Base-by-base conservation (phyloP, 2,329 filamentous ascomycete species). In the Cladosporium austrohemisphaericum region DNA sequence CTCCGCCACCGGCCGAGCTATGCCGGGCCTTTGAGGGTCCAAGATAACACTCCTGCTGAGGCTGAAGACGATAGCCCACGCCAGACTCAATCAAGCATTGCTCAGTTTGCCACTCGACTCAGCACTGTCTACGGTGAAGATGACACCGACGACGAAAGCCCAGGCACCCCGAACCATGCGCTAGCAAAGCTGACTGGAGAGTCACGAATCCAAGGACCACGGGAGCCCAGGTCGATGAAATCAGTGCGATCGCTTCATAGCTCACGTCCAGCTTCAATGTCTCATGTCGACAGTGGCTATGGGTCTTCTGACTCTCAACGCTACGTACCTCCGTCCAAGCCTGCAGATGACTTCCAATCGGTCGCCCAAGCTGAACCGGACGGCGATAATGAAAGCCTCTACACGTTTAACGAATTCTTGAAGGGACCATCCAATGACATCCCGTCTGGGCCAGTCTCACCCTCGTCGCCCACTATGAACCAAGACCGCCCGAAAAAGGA, bases 201-300 rank as follows among this genome's bases (percentile, higher is more conserved):
- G 16, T 20, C 35, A 19, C 28, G 44, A 25, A 22, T 38, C 10
- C 33, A 26, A 11, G 44, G 44, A 16, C 44, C 44, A 16, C 44
- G 44, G 2, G 32, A 29, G 13, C 32, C 22, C 9, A 25, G 32
- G 13, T 47, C 44, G 3, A 38, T 31, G 23, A 31, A 47, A n/a
- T 47, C 44, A 14, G 13, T 38, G 18, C 37, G 20, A 16, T 22
- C 33, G 13, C 38, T n/a, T 25, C 10, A 19, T 10, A 47, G 23
- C 18, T 33, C 23, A 22, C 9, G 47, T 13, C 47, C 47, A 3
- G 40, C 22, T 4, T 43, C 47, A 13, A 35, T 36, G 37, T 36
- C 47, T 4, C 37, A 50, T 5, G 51, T 51, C 11, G 65, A 68
- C 49, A 67, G 65, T 47, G 64, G 65, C 14, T 68, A 68, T 44